Conservation (phyloP, 257 asterid species). For the Vinca minor region DNA sequence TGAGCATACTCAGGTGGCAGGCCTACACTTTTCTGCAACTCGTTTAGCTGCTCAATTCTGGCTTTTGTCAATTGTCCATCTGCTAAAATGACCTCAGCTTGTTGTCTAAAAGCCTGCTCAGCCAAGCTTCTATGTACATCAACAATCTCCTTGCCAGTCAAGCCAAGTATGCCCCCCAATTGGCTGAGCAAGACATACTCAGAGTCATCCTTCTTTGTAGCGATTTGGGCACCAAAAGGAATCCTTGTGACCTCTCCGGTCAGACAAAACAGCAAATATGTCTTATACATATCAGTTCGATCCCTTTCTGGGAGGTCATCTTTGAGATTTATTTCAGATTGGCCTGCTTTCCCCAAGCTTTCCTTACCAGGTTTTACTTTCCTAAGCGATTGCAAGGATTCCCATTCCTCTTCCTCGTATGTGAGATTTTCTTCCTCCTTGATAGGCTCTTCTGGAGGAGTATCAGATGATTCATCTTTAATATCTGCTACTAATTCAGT, state of each 20-base stretch:
- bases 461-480: constrained; percentile 67
- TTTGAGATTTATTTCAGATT: constrained; percentile 72
- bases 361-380: constrained; percentile 52
- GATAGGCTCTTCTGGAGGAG: constrained; percentile 40
- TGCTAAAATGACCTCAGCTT: constrained; percentile 90
- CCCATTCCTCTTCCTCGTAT: constrained; percentile 74
- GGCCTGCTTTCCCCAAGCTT: constrained; percentile 40
- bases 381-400: constrained; percentile 61
- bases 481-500: constrained; percentile 75
- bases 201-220: constrained; percentile 71
- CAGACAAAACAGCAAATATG: constrained; percentile 70
- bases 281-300: constrained; percentile 78
- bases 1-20: constrained; percentile 79
- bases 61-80: constrained; percentile 83
- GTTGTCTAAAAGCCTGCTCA: constrained; percentile 80
- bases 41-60: constrained; percentile 65
- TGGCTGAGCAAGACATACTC: constrained; percentile 67
- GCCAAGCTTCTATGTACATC: constrained; percentile 81
- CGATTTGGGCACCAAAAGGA: constrained; percentile 71
- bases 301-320: constrained; percentile 90
- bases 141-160: constrained; percentile 67
- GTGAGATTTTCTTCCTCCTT: constrained; percentile 30
- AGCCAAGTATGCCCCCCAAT: constrained; percentile 75
- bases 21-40: constrained; percentile 72
- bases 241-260: constrained; percentile 79